These are phyloP conservation scores for Trichophyton verrucosum DNA, from an alignment of 2,329 filamentous ascomycete species.

Conservation along the genomic window DNA sequence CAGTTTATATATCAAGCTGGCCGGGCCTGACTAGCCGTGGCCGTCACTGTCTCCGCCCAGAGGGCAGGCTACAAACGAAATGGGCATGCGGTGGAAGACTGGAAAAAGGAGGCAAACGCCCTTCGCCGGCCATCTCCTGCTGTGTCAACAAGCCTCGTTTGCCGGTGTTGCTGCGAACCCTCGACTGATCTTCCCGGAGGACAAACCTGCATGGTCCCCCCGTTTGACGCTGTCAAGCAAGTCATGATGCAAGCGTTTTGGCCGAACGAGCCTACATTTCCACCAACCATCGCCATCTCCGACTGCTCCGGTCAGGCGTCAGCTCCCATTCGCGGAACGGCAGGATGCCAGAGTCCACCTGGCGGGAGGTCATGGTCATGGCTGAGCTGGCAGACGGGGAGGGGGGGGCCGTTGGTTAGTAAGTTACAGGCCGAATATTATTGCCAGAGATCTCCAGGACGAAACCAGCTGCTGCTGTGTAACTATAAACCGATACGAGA, in stretches of 20 bases:
- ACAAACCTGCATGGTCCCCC: not conserved
- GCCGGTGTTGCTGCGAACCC: not conserved
- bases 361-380: not conserved
- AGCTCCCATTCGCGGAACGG: not conserved
- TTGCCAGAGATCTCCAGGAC: too few relatives aligned
- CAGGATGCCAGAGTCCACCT: not conserved
- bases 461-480: too few relatives aligned
- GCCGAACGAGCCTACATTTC: not conserved
- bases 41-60: too few relatives aligned
- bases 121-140: not conserved
- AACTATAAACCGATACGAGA: too few relatives aligned
- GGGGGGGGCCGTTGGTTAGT: not conserved
- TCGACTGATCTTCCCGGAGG: constrained; percentile 1
- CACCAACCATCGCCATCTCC: constrained; percentile 2
- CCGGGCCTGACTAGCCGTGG: not conserved
- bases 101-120: not conserved
- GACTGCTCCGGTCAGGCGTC: not conserved
- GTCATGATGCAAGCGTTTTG: not conserved
- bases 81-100: not conserved
- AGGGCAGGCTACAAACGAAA: not conserved
- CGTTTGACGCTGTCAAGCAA: not conserved
- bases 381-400: not conserved
- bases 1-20: not conserved
- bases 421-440: too few relatives aligned
- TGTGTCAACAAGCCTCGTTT: not conserved